Evolutionary conservation across 352 stramenopile genomes (phyloP).

Genomic region (Globisporangium mamillatum): DNA sequence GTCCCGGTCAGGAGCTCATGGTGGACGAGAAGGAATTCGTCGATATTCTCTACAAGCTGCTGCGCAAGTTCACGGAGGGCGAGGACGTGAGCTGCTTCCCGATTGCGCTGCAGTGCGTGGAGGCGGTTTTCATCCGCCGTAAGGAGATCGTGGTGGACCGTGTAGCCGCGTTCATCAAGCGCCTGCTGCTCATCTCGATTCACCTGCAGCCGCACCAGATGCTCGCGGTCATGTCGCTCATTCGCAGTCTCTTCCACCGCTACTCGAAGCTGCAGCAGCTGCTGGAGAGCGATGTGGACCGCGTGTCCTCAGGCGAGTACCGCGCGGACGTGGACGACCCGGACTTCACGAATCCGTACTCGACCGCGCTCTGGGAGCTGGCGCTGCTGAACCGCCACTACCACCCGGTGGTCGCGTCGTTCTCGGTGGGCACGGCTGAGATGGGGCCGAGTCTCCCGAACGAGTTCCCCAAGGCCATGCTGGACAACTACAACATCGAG

Average conservation of each 20-base stretch:
- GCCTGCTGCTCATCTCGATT: conserved; percentile 87
- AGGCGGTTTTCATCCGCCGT: conserved; percentile 91
- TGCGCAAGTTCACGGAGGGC: conserved; percentile 69
- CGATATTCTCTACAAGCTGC: conserved; percentile 90
- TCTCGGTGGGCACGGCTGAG: conserved; percentile 60
- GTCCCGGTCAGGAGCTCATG: conserved; percentile 93
- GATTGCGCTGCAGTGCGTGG: conserved; percentile 88
- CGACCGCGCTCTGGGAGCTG: conserved; percentile 93
- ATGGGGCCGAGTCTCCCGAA: conserved; percentile 60
- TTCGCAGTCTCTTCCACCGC: conserved; percentile 87
- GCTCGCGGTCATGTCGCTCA: conserved; percentile 84
- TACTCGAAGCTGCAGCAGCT: conserved; percentile 94
- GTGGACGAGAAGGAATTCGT: conserved; percentile 97
- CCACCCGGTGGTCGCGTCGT: conserved; percentile 76
- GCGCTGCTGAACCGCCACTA: conserved; percentile 83
- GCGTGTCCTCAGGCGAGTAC: conserved; percentile 92
- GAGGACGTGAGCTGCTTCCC: conserved; percentile 61
- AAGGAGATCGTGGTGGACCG: conserved; percentile 94
- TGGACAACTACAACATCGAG: conserved; percentile 59
- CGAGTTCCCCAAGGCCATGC: conserved; percentile 58
- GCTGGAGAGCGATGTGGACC: conserved; percentile 95
- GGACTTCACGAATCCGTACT: conserved; percentile 94
- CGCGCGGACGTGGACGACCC: conserved; percentile 90
- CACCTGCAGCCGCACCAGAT: conserved; percentile 81
- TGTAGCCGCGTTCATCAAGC: conserved; percentile 95